phyloP scores from a whole-genome alignment of 768 basidiomycete species.

The Russula olivacea region DNA sequence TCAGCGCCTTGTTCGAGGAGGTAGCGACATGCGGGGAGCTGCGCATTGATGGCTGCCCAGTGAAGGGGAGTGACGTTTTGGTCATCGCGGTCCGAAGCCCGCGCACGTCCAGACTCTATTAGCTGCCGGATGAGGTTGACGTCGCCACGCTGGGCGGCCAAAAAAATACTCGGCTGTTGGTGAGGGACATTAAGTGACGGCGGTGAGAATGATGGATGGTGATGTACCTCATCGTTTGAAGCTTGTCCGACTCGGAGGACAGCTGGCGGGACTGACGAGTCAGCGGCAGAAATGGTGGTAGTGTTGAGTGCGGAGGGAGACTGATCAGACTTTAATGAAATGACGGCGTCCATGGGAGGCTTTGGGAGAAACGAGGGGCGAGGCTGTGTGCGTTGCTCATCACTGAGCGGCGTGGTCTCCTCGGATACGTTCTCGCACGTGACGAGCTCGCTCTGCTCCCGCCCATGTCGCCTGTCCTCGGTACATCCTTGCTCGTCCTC shows the following conservation, averaged over 20 bases:
- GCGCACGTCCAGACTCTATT: slow-evolving; percentile 63
- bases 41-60: slow-evolving; percentile 98
- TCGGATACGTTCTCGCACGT: not conserved
- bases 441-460: not conserved
- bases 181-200: not conserved
- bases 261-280: slow-evolving; percentile 33
- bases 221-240: slow-evolving; percentile 9
- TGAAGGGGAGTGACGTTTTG: slow-evolving; percentile 95
- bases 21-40: slow-evolving; percentile 80
- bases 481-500: slow-evolving; percentile 1
- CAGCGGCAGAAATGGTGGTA: slow-evolving; percentile 39
- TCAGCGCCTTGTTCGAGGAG: slow-evolving; percentile 91
- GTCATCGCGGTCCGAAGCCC: slow-evolving; percentile 72
- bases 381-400: not conserved
- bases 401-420: not conserved
- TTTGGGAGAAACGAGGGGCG: not conserved
- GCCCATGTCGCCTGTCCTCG: not conserved
- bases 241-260: not conserved
- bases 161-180: slow-evolving; percentile 60
- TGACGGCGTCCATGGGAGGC: slow-evolving; percentile 27
- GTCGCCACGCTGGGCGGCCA: slow-evolving; percentile 86
- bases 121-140: slow-evolving; percentile 56
- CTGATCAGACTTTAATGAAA: slow-evolving; percentile 46
- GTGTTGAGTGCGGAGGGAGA: slow-evolving; percentile 42
- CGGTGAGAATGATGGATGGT: not conserved